Evolutionary conservation across 1,139 yeast species (phyloP).

Genomic region (Pichia sp.): DNA sequence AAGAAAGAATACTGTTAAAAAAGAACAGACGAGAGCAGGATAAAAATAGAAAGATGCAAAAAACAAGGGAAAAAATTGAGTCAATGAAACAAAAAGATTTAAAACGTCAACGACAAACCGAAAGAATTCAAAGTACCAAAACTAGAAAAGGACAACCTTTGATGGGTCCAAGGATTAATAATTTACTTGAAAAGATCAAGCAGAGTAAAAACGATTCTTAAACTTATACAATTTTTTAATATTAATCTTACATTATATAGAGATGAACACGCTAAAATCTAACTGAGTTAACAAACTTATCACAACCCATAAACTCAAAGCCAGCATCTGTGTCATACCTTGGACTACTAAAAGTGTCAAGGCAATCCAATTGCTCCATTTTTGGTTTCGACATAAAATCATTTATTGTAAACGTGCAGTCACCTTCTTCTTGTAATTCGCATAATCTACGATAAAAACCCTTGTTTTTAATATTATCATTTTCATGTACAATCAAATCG

Average conservation of each 20-base stretch:
- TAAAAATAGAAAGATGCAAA: constrained; percentile 27
- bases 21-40: constrained; percentile 27
- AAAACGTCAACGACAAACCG: constrained; percentile 30
- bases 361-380: neutral
- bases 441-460: neutral
- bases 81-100: constrained; percentile 21
- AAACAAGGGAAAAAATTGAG: constrained; percentile 21
- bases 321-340: constrained; percentile 18
- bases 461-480: neutral
- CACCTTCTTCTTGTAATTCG: neutral
- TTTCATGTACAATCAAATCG: constrained; percentile 24
- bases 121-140: constrained; percentile 43
- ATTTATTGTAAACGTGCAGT: neutral
- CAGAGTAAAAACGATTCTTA: constrained; percentile 33
- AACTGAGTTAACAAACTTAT: neutral
- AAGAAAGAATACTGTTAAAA: constrained; percentile 29
- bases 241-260: too few relatives aligned
- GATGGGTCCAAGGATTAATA: constrained; percentile 85
- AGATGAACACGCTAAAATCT: too few relatives aligned
- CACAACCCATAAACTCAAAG: too few relatives aligned
- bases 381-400: neutral
- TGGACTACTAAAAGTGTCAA: constrained; percentile 30
- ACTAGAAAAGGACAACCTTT: constrained; percentile 80
- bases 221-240: too few relatives aligned
- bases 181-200: constrained; percentile 70